Conservation (phyloP, 2,329 filamentous ascomycete species). For the Phaeosphaeriaceae sp. region DNA sequence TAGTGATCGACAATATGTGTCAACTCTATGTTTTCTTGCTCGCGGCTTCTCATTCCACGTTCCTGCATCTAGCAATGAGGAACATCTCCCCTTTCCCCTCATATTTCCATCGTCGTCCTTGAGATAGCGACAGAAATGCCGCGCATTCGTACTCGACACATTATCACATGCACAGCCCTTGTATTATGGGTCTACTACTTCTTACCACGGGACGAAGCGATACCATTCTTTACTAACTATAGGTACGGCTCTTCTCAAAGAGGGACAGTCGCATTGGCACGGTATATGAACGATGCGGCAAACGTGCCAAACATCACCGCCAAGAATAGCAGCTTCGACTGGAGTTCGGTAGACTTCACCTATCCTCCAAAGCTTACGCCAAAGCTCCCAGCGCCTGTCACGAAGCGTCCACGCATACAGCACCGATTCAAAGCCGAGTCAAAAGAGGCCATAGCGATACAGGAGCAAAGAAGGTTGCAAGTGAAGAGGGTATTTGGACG, state of each 20-base stretch:
- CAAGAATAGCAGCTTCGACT: constrained; percentile 38
- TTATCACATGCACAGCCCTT: constrained; percentile 31
- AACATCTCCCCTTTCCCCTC: neutral
- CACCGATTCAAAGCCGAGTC: constrained; percentile 30
- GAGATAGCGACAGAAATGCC: constrained; percentile 26
- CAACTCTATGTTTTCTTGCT: too few species aligned
- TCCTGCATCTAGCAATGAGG: constrained; percentile 12
- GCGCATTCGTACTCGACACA: constrained; percentile 37
- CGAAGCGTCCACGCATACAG: constrained; percentile 44
- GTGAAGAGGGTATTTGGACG: constrained; percentile 43
- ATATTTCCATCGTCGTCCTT: constrained; percentile 6
- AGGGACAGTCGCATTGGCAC: constrained; percentile 32
- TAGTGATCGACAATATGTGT: constrained; percentile 11
- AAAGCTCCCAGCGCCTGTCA: constrained; percentile 32
- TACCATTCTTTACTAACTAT: constrained; percentile 9
- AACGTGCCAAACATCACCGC: constrained; percentile 29
- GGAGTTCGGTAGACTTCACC: constrained; percentile 37
- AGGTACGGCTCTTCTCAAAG: constrained; percentile 12
- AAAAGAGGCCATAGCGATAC: constrained; percentile 22
- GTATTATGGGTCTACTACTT: constrained; percentile 37
- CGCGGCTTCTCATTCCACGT: too few species aligned
- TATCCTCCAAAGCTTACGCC: constrained; percentile 37
- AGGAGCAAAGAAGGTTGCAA: constrained; percentile 31
- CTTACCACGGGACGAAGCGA: constrained; percentile 23
- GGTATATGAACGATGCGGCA: constrained; percentile 41